Conservation (phyloP, 2,329 filamentous ascomycete genomes). For the Bipolaris victoriae region DNA sequence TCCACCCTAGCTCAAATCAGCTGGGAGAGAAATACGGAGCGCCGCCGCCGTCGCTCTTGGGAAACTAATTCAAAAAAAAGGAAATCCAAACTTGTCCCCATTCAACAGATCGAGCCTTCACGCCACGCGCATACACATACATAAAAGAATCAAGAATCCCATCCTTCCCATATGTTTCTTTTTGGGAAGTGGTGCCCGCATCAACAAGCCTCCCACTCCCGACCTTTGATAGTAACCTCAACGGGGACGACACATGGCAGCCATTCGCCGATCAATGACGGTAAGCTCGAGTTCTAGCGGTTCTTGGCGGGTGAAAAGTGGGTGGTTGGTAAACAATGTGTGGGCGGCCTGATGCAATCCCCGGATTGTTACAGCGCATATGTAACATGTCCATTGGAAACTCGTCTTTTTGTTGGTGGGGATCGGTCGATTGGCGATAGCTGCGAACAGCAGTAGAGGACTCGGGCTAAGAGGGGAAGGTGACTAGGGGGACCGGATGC, state of each 20-base stretch:
- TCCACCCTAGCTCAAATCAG: neutral
- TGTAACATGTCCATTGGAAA: neutral
- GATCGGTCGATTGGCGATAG: neutral
- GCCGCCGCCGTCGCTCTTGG: neutral
- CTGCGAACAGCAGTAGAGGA: neutral
- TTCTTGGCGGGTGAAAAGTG: neutral
- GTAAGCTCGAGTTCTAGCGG: neutral
- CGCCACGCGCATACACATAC: too few species aligned
- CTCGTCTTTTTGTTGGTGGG: neutral
- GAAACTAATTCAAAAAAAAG: neutral
- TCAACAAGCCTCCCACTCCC: too few species aligned
- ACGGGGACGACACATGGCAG: neutral
- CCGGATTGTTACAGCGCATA: neutral
- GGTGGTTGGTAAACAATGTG: neutral
- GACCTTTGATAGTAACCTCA: neutral
- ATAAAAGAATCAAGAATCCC: too few species aligned
- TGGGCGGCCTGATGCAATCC: neutral
- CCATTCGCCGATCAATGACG: neutral
- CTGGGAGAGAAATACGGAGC: too few species aligned
- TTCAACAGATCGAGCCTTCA: too few species aligned
- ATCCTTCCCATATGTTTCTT: too few species aligned
- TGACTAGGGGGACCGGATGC: constrained; percentile 1
- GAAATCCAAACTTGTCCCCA: neutral
- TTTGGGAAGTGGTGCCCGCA: too few species aligned
- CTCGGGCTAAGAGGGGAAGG: neutral